Evolutionary conservation across 1,139 yeast genomes (phyloP), one percentile per base, ranked within the genome.

Genomic region (Protomyces lactucae-debilis): DNA sequence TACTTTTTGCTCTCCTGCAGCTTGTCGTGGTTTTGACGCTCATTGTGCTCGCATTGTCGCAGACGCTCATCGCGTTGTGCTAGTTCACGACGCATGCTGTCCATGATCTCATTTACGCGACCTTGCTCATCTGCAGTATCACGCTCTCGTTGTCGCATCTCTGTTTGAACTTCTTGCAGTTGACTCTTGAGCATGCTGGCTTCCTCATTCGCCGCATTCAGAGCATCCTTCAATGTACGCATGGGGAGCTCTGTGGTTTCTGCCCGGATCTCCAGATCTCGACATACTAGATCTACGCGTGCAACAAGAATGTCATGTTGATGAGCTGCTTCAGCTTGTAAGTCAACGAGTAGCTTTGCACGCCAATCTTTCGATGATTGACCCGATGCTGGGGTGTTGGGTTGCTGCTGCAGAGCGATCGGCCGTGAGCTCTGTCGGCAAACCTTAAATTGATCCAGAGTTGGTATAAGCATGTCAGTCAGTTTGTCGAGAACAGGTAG

Each of bases 371-470:
- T 52, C 10, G 57, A 52, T n/a, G 52, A 35, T 8, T 48, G 9
- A 14, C 63, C 52, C 10, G 63, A 59, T 21, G 8, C 35, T 40
- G 63, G 63, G 18, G 63, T 59, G 45, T 52, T 59, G 57, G 36
- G 12, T 25, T 51, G 45, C 18, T 59, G 52, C 35, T 52, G 63
- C 21, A 59, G 23, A 32, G 45, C 16, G 23, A 59, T 16, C 8
- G 5, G 32, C 32, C 32, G 8, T 28, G 32, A 6, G 32, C 8
- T 28, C 8, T 28, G 32, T 28, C 8, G 32, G 32, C 1, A 3
- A 28, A 28, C 8, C 32, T 28, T 28, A 6, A 6, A 6, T 5
- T 4, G 32, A 4, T 28, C 5, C 32, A 28, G 32, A 6, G 23
- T 36, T 3, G 56, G 35, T n/a, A 6, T 10, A 6, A 14, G 23